Base-by-base conservation (phyloP, 225 moss, liverwort and hornwort species). In the Pseudoscleropodium purum region DNA sequence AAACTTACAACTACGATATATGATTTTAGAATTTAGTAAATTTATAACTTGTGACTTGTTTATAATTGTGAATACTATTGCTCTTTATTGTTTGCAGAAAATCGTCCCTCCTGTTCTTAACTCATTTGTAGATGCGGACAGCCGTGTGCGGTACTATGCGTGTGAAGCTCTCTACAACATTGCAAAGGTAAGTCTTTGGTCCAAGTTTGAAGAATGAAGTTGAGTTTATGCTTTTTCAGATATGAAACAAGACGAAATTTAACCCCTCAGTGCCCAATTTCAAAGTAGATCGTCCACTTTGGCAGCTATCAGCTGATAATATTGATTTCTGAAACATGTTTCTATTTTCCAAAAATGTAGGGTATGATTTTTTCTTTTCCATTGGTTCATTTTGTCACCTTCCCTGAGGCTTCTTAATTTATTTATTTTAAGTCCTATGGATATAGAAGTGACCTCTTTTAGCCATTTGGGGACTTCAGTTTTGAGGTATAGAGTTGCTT, bases 131-230 rank as follows among this genome's bases (percentile, higher is more conserved):
- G 95, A 95, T 82, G 89, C 92, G 81, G 95, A 95, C 83, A 92
- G 95, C 81, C 95, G 95, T 87, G 95, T 95, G 67, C 92, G 95
- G 73, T 95, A 95, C 59, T 95, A 95, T 90, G 95, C 95, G 6
- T 95, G 95, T 81, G 95, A 95, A 91, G 95, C 95, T 47, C 95
- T 95, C 31, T 95, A 95, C 88, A 95, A 95, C 75, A 95, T 95
- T 59, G 95, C 95, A 29, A 95, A 95, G 93, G 95, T 94, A 89
- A 86, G 45, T 52, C 59, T 49, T 51, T 52, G 62, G n/a, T 80
- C 21, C 73, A 63, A 74, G 63, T 63, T 63, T 51, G 68, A 68
- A 57, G 59, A 87, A 87, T 45, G 64, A 72, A 61, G 73, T 37
- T 39, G 56, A 88, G 79, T 54, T 68, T 70, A 61, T 87, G 27